Evolutionary conservation across 805 yeast species (phyloP).

Genomic region (Candida arabinofermentans): DNA sequence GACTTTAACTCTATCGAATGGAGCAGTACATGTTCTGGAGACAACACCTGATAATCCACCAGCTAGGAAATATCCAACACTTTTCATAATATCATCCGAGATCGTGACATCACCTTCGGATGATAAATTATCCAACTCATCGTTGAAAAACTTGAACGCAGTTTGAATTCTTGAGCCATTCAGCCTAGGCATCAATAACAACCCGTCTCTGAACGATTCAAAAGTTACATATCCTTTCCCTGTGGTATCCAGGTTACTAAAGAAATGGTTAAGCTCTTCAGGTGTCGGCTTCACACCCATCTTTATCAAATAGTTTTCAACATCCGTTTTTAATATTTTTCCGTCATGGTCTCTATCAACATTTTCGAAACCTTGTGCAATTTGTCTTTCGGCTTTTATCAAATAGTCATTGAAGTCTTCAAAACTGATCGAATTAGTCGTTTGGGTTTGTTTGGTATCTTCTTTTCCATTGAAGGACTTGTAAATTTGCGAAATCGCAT

Average conservation of each 20-base stretch:
- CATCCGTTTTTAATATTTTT: slow-evolving; percentile 57
- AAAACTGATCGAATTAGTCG: slow-evolving; percentile 41
- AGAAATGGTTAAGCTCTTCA: slow-evolving; percentile 50
- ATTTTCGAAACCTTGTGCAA: slow-evolving; percentile 59
- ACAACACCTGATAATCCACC: slow-evolving; percentile 97
- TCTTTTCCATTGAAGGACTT: slow-evolving; percentile 46
- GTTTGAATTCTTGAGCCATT: slow-evolving; percentile 75
- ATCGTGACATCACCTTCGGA: slow-evolving; percentile 92
- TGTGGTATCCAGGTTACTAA: slow-evolving; percentile 50
- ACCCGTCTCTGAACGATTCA: slow-evolving; percentile 81
- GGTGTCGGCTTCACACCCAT: slow-evolving; percentile 52
- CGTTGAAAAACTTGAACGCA: slow-evolving; percentile 76
- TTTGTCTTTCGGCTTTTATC: slow-evolving; percentile 64
- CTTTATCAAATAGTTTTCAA: slow-evolving; percentile 56
- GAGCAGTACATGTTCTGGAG: slow-evolving; percentile 95
- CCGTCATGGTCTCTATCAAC: slow-evolving; percentile 77
- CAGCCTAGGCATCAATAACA: slow-evolving; percentile 76
- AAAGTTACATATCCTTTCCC: slow-evolving; percentile 68
- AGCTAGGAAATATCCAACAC: slow-evolving; percentile 87
- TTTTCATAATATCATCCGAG: slow-evolving; percentile 71
- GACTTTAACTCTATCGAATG: slow-evolving; percentile 92
- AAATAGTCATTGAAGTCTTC: slow-evolving; percentile 66
- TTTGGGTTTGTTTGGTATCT: background rate
- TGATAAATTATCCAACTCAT: slow-evolving; percentile 70
- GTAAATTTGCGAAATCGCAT: slow-evolving; percentile 55